A percentile compares a stretch with the other conserved stretches of the same genome.
These are phyloP conservation scores for Aureobasidium vineae DNA, from an alignment of 2,329 filamentous ascomycete species.

Conservation along the genomic window DNA sequence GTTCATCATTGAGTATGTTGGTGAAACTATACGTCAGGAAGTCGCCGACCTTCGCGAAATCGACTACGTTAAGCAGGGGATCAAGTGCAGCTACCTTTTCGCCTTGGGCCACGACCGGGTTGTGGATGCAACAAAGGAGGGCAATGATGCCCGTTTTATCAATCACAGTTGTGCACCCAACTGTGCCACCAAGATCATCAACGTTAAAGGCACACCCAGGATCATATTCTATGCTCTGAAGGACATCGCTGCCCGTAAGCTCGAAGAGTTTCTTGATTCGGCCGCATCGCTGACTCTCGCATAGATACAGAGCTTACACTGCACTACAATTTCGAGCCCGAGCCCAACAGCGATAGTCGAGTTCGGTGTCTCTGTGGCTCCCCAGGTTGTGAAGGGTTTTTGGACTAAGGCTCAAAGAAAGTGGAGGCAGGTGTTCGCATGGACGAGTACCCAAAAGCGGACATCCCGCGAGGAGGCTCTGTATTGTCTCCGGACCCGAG, in stretches of 20 bases:
- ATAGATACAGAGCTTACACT: slow-evolving; percentile 98
- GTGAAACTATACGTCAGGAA: slow-evolving; percentile 93
- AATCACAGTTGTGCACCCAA: no score
- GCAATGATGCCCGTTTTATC: slow-evolving; percentile 97
- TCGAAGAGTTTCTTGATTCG: background rate
- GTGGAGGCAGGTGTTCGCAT: no score
- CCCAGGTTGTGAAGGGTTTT: slow-evolving; percentile 95
- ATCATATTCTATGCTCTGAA: slow-evolving; percentile 98
- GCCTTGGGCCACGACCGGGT: slow-evolving; percentile 97
- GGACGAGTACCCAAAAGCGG: no score
- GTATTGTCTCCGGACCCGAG: no score
- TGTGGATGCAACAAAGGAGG: slow-evolving; percentile 97
- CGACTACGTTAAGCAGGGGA: slow-evolving; percentile 90
- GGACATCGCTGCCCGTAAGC: slow-evolving; percentile 91
- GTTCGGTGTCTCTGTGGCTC: slow-evolving; percentile 98
- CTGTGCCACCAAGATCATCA: slow-evolving; percentile 99
- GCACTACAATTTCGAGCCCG: slow-evolving; percentile 99
- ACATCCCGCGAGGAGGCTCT: no score
- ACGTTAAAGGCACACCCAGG: slow-evolving; percentile 94
- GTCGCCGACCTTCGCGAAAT: slow-evolving; percentile 95
- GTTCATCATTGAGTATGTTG: slow-evolving; percentile 99
- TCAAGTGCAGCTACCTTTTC: slow-evolving; percentile 96
- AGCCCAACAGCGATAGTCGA: slow-evolving; percentile 89
- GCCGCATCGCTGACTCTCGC: slow-evolving; percentile 34
- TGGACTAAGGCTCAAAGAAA: no score